Base-by-base conservation (phyloP, 179 eudicot species). In the Silene noctiflora region DNA sequence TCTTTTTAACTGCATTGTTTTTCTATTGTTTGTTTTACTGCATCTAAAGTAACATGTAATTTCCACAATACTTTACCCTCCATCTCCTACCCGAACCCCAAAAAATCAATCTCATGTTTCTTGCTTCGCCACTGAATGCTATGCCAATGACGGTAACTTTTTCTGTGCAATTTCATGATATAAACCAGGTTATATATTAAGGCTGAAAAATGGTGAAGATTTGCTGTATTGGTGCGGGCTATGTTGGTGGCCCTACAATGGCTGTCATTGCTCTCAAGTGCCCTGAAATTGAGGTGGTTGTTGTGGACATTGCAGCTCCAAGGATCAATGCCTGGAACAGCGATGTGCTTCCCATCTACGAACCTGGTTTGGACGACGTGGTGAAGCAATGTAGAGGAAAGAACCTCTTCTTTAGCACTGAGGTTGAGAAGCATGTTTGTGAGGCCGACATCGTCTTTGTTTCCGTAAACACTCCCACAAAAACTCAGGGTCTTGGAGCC, bases 241-340 rank as follows among this genome's bases (percentile, higher is more conserved):
- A 85, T 67, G 88, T 85, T 8, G 88, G 88, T 46, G 88, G 88
- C 48, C 88, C 88, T 4, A 85, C 88, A n/a, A 85, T 85, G 88
- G 88, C 88, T 25, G 88, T 85, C 76, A 85, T 85, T 77, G 88
- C 88, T 7, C 76, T 83, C 31, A 85, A 85, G 76, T 85, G 88
- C 77, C 88, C 88, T 42, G 88, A 85, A 48, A 83, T 85, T 6
- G 83, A 85, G 80, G 88, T 85, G 3, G 84, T 75, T 25, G 88
- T 85, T 33, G 88, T 85, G 39, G 88, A 85, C 58, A 85, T 85
- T 8, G 33, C 88, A 44, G 83, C 53, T 31, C 81, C 83, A 24
- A 71, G 88, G 67, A 85, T 85, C 84, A 83, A 75, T 16, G 88
- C 86, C 17, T 85, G 88, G 88, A 85, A 85, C 84, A 85, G 88